These are phyloP conservation scores for Lodderomyces metapsilosis DNA, from an alignment of 1,139 yeast species.

Conservation along the genomic window DNA sequence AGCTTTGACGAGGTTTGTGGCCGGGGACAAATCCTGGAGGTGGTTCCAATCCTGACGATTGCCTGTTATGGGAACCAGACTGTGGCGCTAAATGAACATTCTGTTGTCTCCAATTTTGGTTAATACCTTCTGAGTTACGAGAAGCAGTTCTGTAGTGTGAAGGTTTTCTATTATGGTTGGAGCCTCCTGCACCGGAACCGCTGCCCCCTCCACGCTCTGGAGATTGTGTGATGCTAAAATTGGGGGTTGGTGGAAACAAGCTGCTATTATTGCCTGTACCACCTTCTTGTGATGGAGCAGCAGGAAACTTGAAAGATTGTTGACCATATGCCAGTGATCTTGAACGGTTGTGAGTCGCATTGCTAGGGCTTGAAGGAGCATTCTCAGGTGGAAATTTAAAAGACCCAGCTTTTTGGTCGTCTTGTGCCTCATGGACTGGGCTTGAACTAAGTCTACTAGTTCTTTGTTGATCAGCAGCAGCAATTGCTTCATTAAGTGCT, in stretches of 20 bases:
- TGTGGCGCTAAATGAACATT: slow-evolving; percentile 21
- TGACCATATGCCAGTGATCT: slow-evolving; percentile 46
- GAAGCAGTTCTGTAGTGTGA: slow-evolving; percentile 58
- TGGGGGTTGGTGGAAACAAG: slow-evolving; percentile 49
- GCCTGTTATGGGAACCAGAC: slow-evolving; percentile 24
- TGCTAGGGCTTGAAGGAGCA: slow-evolving; percentile 19
- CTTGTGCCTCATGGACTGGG: slow-evolving; percentile 24
- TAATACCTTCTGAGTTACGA: slow-evolving; percentile 46
- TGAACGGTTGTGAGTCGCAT: slow-evolving; percentile 30
- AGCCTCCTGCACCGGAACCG: slow-evolving; percentile 18
- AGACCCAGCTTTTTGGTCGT: slow-evolving; percentile 21
- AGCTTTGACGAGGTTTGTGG: slow-evolving; percentile 66
- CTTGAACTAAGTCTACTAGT: slow-evolving; percentile 37
- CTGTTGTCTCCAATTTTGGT: slow-evolving; percentile 64
- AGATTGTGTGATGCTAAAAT: slow-evolving; percentile 36
- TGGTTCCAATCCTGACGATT: slow-evolving; percentile 37
- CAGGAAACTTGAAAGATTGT: slow-evolving; percentile 44
- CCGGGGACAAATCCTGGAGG: slow-evolving; percentile 73
- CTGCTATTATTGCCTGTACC: slow-evolving; percentile 12
- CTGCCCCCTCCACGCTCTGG: slow-evolving; percentile 35
- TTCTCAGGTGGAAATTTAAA: slow-evolving; percentile 34
- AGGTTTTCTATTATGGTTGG: slow-evolving; percentile 36
- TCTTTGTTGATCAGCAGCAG: slow-evolving; percentile 87
- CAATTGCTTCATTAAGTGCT: slow-evolving; percentile 92
- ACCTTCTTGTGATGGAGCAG: slow-evolving; percentile 9